Conservation (phyloP, 2,329 filamentous ascomycete genomes). For the Basipetospora chlamydospora region DNA sequence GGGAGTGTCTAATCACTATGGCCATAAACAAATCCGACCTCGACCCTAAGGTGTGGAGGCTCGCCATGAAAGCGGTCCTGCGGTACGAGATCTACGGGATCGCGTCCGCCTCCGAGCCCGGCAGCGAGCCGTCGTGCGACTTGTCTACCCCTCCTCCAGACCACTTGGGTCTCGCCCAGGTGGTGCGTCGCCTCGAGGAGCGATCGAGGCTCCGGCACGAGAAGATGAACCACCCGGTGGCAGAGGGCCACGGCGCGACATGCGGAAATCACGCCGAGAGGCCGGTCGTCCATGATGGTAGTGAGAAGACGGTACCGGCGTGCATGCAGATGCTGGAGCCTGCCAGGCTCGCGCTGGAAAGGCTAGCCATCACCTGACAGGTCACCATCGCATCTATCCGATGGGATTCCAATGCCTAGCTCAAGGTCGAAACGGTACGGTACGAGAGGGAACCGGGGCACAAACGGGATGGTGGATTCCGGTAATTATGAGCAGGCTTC, state of each 20-base stretch:
- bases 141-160: too few relatives aligned
- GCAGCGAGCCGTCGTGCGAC: background rate
- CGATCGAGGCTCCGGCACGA: conserved; percentile 33
- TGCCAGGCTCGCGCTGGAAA: conserved; percentile 1
- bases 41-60: conserved; percentile 38
- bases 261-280: background rate
- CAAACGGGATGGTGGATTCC: too few relatives aligned
- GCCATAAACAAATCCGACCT: conserved; percentile 29
- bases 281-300: too few relatives aligned
- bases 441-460: too few relatives aligned
- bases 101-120: background rate
- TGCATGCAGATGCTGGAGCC: conserved; percentile 2
- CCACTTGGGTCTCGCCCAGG: conserved; percentile 38
- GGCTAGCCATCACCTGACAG: conserved; percentile 2
- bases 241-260: background rate
- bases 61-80: conserved; percentile 36
- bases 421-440: too few relatives aligned
- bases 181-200: conserved; percentile 38
- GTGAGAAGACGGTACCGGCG: too few relatives aligned
- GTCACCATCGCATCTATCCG: too few relatives aligned
- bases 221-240: conserved; percentile 27
- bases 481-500: too few relatives aligned
- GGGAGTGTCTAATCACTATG: conserved; percentile 10
- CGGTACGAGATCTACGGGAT: conserved; percentile 44
- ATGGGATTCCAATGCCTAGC: too few relatives aligned